Percentiles rank a stretch among this genome's conserved stretches.
These are phyloP conservation scores for Sordariomycetes sp. DNA, from an alignment of 2,329 filamentous ascomycete genomes.

Conservation along the genomic window DNA sequence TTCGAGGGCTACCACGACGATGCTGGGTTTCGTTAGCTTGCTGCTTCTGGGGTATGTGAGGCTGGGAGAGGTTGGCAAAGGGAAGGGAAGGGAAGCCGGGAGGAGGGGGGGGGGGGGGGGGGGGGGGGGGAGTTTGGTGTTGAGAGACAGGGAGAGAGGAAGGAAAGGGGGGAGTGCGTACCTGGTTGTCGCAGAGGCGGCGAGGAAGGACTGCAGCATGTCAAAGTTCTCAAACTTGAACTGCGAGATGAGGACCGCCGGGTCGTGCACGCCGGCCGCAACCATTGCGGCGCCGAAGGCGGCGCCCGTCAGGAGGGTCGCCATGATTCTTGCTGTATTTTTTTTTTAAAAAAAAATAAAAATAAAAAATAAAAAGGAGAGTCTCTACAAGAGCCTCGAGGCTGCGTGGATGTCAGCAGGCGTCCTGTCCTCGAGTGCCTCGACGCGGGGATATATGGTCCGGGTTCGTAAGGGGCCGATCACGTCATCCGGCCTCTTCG, in stretches of 20 bases:
- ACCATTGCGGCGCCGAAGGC: conserved; percentile 49
- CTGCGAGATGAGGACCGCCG: conserved; percentile 45
- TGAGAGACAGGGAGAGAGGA: not conserved
- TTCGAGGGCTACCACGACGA: conserved; percentile 31
- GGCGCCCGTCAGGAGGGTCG: conserved; percentile 31
- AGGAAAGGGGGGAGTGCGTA: conserved; percentile 19
- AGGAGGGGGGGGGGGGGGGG: not conserved
- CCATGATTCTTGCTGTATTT: not conserved
- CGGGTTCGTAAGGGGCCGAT: not conserved
- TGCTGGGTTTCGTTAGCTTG: conserved; percentile 14
- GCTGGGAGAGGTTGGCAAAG: not conserved
- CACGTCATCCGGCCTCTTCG: not conserved
- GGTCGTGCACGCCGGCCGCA: conserved; percentile 45
- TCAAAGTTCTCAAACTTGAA: conserved; percentile 48
- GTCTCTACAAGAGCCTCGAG: not conserved
- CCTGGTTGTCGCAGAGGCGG: conserved; percentile 48
- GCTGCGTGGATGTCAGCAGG: not conserved
- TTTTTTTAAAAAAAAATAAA: too few species aligned
- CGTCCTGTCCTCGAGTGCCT: too few species aligned
- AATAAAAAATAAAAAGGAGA: not conserved
- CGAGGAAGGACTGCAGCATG: conserved; percentile 52
- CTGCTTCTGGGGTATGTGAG: not conserved
- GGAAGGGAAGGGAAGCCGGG: not conserved
- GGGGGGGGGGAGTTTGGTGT: too few species aligned
- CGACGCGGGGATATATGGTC: not conserved